These are phyloP conservation scores for Rubus parviflorus DNA, from an alignment of 306 rosid species.

Conservation along the genomic window DNA sequence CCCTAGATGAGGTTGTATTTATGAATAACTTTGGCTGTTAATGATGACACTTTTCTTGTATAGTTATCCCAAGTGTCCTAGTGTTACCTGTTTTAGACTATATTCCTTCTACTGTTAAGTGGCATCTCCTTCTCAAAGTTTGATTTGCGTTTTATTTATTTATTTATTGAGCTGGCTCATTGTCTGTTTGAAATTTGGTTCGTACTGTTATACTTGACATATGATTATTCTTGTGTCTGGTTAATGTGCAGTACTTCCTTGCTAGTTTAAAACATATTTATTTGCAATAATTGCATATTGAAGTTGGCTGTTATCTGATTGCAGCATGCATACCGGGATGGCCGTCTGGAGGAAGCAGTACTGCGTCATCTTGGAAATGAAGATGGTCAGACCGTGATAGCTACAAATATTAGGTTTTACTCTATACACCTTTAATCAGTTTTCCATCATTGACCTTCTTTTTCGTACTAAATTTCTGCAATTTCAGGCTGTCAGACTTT, in stretches of 20 bases:
- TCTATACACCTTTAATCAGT: conserved; percentile 1
- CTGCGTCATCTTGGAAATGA: conserved; percentile 88
- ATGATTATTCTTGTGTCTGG: background rate
- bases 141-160: background rate
- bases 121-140: background rate
- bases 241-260: background rate
- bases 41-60: background rate
- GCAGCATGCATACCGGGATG: conserved; percentile 93
- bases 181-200: background rate
- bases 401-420: conserved; percentile 73
- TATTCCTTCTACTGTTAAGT: background rate
- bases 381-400: conserved; percentile 81
- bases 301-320: conserved; percentile 25
- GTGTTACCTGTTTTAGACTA: background rate
- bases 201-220: background rate
- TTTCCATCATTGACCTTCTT: background rate
- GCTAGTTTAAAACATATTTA: background rate
- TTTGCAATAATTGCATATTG: conserved; percentile 20
- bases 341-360: conserved; percentile 73
- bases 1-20: background rate
- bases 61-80: background rate
- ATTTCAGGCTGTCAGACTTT: conserved; percentile 86
- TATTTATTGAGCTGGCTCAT: background rate
- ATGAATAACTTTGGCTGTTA: background rate
- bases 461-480: conserved; percentile 23